Conservation (phyloP, 805 yeast genomes). For the Wickerhamomyces ciferrii region DNA sequence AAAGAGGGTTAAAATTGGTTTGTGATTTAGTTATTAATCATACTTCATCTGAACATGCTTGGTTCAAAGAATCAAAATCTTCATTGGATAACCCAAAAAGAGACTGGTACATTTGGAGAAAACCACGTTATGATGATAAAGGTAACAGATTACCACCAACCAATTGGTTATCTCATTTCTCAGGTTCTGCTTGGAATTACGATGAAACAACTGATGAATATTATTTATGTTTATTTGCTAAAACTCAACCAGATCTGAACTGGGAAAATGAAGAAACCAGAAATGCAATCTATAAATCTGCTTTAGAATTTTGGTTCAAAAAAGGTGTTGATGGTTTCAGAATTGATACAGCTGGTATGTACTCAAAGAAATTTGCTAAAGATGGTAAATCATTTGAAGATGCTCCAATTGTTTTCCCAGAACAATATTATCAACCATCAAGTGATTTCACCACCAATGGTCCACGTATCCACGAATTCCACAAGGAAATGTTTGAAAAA, state of each 20-base stretch:
- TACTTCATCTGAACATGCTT: constrained; percentile 47
- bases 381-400: constrained; percentile 33
- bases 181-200: constrained; percentile 53
- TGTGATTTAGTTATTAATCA: constrained; percentile 57
- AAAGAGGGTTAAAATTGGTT: constrained; percentile 45
- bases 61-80: constrained; percentile 53
- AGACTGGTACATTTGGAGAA: constrained; percentile 59
- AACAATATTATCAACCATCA: constrained; percentile 34
- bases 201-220: constrained; percentile 51
- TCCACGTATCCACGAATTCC: constrained; percentile 54
- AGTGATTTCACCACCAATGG: constrained; percentile 33
- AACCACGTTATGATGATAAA: constrained; percentile 39
- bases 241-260: constrained; percentile 53
- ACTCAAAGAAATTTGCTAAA: constrained; percentile 33
- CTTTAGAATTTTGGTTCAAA: constrained; percentile 48
- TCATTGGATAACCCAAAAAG: constrained; percentile 48
- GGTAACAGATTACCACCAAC: constrained; percentile 52
- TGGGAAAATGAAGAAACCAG: constrained; percentile 43
- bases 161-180: constrained; percentile 50
- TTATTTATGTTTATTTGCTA: constrained; percentile 49
- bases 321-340: constrained; percentile 57
- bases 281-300: constrained; percentile 35
- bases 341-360: constrained; percentile 50
- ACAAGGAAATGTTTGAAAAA: constrained; percentile 41
- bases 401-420: constrained; percentile 41